Conservation (phyloP, 2,329 filamentous ascomycete species). For the Pyrenophora graminea region DNA sequence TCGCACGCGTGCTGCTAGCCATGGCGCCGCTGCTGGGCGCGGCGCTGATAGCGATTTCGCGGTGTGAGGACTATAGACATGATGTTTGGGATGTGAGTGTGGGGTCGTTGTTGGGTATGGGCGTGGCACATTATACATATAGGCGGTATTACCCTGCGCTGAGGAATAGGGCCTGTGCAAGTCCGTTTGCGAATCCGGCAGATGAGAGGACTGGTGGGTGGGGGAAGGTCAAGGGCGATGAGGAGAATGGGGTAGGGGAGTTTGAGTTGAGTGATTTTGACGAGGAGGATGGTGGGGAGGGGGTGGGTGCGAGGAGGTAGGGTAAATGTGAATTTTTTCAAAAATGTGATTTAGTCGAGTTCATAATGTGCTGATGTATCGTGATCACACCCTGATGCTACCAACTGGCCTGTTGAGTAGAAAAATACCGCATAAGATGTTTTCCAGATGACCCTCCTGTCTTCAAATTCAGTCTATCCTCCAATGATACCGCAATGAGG, state of each 20-base stretch:
- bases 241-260: slow-evolving; percentile 44
- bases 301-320: slow-evolving; percentile 18
- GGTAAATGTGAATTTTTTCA: too few relatives aligned
- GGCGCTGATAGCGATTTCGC: slow-evolving; percentile 63
- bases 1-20: slow-evolving; percentile 59
- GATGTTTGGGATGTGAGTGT: slow-evolving; percentile 66
- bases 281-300: slow-evolving; percentile 33
- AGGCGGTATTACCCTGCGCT: slow-evolving; percentile 64
- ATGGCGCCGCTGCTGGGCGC: slow-evolving; percentile 62
- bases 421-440: too few relatives aligned
- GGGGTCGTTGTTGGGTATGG: slow-evolving; percentile 59
- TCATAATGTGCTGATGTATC: too few relatives aligned
- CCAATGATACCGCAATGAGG: too few relatives aligned
- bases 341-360: too few relatives aligned
- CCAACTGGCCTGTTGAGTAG: too few relatives aligned
- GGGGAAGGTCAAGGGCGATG: slow-evolving; percentile 52
- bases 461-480: too few relatives aligned
- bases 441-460: too few relatives aligned
- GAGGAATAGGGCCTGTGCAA: slow-evolving; percentile 55
- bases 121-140: slow-evolving; percentile 62
- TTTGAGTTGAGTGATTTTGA: slow-evolving; percentile 45
- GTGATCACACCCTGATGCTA: too few relatives aligned
- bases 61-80: slow-evolving; percentile 67
- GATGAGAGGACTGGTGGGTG: slow-evolving; percentile 38
- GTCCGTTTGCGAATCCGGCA: slow-evolving; percentile 52